These are phyloP conservation scores for Globisporangium megalacanthum DNA, from an alignment of 352 stramenopile genomes.

Conservation along the genomic window DNA sequence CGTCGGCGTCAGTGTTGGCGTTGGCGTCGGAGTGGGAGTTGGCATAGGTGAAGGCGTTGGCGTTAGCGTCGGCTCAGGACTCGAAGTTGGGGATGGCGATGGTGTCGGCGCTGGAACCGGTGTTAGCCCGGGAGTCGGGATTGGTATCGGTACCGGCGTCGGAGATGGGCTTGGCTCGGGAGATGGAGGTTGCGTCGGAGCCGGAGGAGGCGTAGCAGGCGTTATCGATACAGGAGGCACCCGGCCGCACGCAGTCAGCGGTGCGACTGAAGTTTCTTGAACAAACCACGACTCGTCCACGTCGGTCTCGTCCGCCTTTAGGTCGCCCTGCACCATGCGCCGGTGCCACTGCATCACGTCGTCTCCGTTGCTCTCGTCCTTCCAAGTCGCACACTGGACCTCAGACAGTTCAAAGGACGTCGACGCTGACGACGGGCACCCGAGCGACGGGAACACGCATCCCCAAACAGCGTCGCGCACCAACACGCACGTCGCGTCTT, in stretches of 20 bases:
- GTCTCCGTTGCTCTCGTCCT: slow-evolving; percentile 9
- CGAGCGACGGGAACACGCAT: slow-evolving; percentile 8
- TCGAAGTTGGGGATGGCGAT: slow-evolving; percentile 4
- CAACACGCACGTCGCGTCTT: slow-evolving; percentile 1
- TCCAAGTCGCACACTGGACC: slow-evolving; percentile 22
- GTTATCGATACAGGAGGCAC: not conserved
- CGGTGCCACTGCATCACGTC: not conserved
- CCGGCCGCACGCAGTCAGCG: slow-evolving; percentile 9
- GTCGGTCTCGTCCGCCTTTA: slow-evolving; percentile 8
- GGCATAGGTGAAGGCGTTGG: not conserved
- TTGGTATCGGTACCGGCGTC: not conserved
- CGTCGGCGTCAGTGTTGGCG: not conserved
- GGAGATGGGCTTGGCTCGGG: slow-evolving; percentile 2
- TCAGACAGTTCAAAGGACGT: not conserved
- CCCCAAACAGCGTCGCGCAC: slow-evolving; percentile 3
- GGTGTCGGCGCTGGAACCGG: slow-evolving; percentile 8
- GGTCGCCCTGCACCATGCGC: not conserved
- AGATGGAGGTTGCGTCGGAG: slow-evolving; percentile 2
- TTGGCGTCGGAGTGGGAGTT: not conserved
- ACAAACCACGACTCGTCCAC: slow-evolving; percentile 28
- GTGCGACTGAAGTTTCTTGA: slow-evolving; percentile 17
- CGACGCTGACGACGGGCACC: slow-evolving; percentile 1
- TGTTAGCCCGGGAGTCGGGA: not conserved
- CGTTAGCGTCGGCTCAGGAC: not conserved
- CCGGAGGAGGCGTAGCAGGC: slow-evolving; percentile 1